Percentiles rank a stretch among this genome's conserved stretches.
Conservation (phyloP, 257 asterid species). For the Solanum clarkiae region DNA sequence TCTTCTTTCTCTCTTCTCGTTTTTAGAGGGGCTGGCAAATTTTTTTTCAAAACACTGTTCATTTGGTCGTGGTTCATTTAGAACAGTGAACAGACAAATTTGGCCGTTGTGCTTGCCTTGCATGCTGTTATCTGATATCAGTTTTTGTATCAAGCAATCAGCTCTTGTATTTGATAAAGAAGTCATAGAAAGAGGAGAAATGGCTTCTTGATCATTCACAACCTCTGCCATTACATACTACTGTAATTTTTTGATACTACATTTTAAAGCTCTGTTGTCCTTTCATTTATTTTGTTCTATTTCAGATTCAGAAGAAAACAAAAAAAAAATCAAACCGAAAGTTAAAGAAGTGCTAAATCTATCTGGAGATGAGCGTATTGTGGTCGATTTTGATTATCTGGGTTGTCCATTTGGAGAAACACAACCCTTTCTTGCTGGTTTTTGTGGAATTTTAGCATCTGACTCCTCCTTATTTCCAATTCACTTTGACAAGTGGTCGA, state of each 20-base stretch:
- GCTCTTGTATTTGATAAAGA: not conserved
- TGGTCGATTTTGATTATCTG: not conserved
- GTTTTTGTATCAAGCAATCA: too few relatives aligned
- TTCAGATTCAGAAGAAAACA: too few relatives aligned
- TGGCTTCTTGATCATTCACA: too few relatives aligned
- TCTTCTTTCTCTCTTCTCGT: not conserved
- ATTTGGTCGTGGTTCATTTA: too few relatives aligned
- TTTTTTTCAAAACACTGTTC: too few relatives aligned
- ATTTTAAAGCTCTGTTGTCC: too few relatives aligned
- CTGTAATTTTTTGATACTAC: too few relatives aligned
- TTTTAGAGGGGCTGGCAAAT: not conserved
- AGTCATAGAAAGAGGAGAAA: too few relatives aligned
- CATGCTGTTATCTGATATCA: too few relatives aligned
- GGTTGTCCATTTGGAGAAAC: not conserved
- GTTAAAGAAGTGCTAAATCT: not conserved
- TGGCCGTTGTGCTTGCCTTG: too few relatives aligned
- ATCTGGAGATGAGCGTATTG: not conserved
- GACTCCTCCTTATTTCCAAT: not conserved
- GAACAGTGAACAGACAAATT: too few relatives aligned
- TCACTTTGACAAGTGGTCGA: not conserved
- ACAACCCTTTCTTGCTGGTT: not conserved
- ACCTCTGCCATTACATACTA: not conserved
- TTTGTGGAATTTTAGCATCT: not conserved
- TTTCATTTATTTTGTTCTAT: too few relatives aligned
- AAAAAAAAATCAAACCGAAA: not conserved